A percentile compares a stretch with the other conserved stretches of the same genome.
These are phyloP conservation scores for Physaria fendleri DNA, from an alignment of 345 rosid species.

Conservation along the genomic window DNA sequence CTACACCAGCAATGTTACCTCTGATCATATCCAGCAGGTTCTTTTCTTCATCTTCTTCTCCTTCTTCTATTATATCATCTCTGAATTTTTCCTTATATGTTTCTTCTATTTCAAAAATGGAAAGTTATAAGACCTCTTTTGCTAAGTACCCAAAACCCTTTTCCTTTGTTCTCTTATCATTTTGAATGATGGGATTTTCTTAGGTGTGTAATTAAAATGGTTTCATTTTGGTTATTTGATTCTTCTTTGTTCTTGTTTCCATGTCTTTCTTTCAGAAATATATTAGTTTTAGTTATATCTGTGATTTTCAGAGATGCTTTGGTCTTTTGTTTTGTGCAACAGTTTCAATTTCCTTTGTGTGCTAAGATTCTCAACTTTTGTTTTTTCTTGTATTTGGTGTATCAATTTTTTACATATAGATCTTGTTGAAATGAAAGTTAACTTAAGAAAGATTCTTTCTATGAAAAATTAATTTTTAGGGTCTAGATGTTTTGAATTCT, in stretches of 20 bases:
- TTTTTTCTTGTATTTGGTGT: too few relatives aligned
- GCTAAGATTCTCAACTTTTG: not conserved
- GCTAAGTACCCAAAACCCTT: too few relatives aligned
- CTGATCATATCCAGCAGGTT: constrained; percentile 99
- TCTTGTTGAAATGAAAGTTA: too few relatives aligned
- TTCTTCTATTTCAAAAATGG: not conserved
- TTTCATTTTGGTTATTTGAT: too few relatives aligned
- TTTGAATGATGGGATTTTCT: not conserved
- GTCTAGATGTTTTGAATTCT: constrained; percentile 20
- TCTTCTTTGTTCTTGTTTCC: constrained; percentile 13
- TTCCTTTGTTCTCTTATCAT: not conserved
- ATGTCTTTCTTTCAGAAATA: not conserved
- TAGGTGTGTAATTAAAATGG: too few relatives aligned
- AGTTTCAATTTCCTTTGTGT: not conserved
- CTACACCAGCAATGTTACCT: constrained; percentile 99
- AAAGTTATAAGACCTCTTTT: not conserved
- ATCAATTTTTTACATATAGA: too few relatives aligned
- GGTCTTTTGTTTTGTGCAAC: constrained; percentile 7
- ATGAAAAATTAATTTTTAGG: constrained; percentile 2
- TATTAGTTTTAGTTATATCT: not conserved
- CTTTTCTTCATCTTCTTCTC: constrained; percentile 16
- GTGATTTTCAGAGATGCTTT: not conserved
- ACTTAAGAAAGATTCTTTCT: not conserved
- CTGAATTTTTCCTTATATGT: not conserved
- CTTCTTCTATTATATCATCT: constrained; percentile 7